Evolutionary conservation across 2,329 filamentous ascomycete species (phyloP).

Genomic region (Aspergillus glaucus): DNA sequence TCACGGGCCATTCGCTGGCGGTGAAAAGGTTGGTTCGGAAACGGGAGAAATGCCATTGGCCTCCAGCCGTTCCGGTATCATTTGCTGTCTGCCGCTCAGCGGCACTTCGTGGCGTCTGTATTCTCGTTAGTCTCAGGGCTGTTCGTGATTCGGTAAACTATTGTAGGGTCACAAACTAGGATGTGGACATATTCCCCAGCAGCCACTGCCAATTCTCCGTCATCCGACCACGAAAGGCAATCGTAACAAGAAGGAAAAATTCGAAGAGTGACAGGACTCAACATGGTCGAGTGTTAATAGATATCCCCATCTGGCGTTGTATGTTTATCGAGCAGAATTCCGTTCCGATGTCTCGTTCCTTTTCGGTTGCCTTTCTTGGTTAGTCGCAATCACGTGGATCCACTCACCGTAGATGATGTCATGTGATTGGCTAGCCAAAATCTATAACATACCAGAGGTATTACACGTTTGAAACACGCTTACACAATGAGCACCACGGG

Average conservation of each 20-base stretch:
- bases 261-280: conserved; percentile 30
- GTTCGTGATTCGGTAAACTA: not conserved
- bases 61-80: conserved; percentile 15
- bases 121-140: not conserved
- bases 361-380: too few species aligned
- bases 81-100: conserved; percentile 12
- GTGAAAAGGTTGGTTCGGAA: conserved; percentile 50
- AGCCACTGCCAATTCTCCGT: conserved; percentile 53
- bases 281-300: conserved; percentile 13
- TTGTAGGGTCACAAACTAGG: conserved; percentile 33
- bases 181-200: conserved; percentile 51
- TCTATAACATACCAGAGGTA: too few species aligned
- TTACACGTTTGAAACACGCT: too few species aligned
- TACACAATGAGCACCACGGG: too few species aligned
- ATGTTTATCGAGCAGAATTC: not conserved
- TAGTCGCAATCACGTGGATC: too few species aligned
- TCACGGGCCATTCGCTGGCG: conserved; percentile 43
- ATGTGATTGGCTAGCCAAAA: too few species aligned
- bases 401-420: too few species aligned
- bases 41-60: conserved; percentile 32
- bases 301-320: not conserved
- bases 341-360: too few species aligned
- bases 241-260: conserved; percentile 48
- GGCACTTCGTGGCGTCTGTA: conserved; percentile 22
- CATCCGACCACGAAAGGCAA: conserved; percentile 54